Evolutionary conservation across 1,284 basidiomycete species (phyloP).

Genomic region (Laetiporus sulphureus): DNA sequence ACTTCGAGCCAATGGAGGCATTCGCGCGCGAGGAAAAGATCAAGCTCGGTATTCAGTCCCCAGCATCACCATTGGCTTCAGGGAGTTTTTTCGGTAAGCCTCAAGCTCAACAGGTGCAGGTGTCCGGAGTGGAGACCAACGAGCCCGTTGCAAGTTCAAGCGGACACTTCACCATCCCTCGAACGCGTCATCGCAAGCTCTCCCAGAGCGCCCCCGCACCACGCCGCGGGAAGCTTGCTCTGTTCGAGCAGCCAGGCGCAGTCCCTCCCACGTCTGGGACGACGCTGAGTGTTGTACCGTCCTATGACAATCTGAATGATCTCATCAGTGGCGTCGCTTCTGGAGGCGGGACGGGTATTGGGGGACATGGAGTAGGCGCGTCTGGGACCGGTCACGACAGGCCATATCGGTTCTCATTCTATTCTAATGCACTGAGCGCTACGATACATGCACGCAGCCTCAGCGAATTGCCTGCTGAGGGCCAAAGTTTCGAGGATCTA

Average conservation of each 20-base stretch:
- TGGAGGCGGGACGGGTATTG: slow-evolving; percentile 7
- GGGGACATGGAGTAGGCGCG: slow-evolving; percentile 7
- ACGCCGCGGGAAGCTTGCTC: slow-evolving; percentile 75
- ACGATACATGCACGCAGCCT: slow-evolving; percentile 95
- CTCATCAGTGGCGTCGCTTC: slow-evolving; percentile 6
- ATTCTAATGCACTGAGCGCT: slow-evolving; percentile 87
- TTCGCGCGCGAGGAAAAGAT: slow-evolving; percentile 73
- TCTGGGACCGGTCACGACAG: slow-evolving; percentile 61
- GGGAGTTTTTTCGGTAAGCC: slow-evolving; percentile 10
- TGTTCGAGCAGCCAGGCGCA: slow-evolving; percentile 70
- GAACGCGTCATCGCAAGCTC: slow-evolving; percentile 72
- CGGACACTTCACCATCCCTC: slow-evolving; percentile 22
- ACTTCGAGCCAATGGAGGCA: slow-evolving; percentile 77
- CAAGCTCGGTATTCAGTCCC: slow-evolving; percentile 42
- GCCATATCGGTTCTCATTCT: slow-evolving; percentile 98
- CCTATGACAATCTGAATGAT: slow-evolving; percentile 24
- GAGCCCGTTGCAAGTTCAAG: slow-evolving; percentile 6
- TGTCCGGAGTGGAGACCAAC: slow-evolving; percentile 6
- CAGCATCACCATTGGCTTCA: slow-evolving; percentile 19
- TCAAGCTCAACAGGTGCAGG: slow-evolving; percentile 11
- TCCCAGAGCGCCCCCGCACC: slow-evolving; percentile 71
- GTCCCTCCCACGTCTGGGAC: slow-evolving; percentile 33
- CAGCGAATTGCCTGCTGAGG: slow-evolving; percentile 90
- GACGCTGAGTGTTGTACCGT: slow-evolving; percentile 28
- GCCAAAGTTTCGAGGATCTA: slow-evolving; percentile 89